Evolutionary conservation across 176 grass and related monocot genomes (phyloP).

Genomic region (Oryza glaberrima): DNA sequence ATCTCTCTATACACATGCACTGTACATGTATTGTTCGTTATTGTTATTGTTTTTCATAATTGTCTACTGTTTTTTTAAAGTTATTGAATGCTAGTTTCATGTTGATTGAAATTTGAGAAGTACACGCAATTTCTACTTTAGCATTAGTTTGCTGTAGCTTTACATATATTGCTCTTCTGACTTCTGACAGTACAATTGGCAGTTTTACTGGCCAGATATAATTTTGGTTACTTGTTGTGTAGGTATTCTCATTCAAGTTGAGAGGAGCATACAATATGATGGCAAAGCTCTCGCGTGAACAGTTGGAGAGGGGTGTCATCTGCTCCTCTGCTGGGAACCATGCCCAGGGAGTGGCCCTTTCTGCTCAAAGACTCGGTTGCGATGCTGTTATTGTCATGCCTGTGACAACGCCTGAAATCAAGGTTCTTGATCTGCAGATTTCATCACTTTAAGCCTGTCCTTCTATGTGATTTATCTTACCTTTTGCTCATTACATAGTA

Average conservation of each 20-base stretch:
- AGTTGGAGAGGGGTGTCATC: slow-evolving; percentile 89
- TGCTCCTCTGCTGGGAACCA: slow-evolving; percentile 99
- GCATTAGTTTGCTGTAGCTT: not conserved
- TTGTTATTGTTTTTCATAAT: slow-evolving; percentile 6
- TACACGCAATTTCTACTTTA: not conserved
- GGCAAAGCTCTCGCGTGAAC: slow-evolving; percentile 75
- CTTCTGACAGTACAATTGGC: not conserved
- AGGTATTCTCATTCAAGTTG: slow-evolving; percentile 99
- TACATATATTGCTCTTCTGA: not conserved
- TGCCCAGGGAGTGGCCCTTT: slow-evolving; percentile 96
- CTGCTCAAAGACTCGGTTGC: slow-evolving; percentile 78
- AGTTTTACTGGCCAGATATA: not conserved
- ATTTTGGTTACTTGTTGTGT: slow-evolving; percentile 25
- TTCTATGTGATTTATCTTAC: not conserved
- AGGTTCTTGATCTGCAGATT: slow-evolving; percentile 52
- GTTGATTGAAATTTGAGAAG: not conserved
- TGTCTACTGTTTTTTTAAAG: not conserved
- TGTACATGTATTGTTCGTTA: not conserved
- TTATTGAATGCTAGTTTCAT: not conserved
- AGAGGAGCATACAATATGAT: slow-evolving; percentile 99
- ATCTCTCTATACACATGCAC: slow-evolving; percentile 1
- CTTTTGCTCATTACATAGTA: slow-evolving; percentile 10
- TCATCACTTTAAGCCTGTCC: not conserved
- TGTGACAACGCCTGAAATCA: slow-evolving; percentile 97
- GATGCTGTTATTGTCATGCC: slow-evolving; percentile 99